Evolutionary conservation across 2,329 filamentous ascomycete genomes (phyloP), one percentile per base, ranked within the genome.

Genomic region (Microdochium bolleyi): DNA sequence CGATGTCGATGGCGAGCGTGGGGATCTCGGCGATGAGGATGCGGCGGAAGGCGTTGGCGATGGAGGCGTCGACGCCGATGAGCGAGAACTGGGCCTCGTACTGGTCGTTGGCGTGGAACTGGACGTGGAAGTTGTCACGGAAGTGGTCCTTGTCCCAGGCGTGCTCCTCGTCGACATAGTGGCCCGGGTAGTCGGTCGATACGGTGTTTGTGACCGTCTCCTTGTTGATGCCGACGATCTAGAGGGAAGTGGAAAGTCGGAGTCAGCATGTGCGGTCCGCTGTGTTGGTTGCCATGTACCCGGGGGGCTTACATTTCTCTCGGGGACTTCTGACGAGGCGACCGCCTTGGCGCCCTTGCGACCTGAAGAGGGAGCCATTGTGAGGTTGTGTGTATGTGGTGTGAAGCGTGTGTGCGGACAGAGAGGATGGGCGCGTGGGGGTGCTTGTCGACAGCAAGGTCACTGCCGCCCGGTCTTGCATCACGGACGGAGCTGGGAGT

Each of bases 31-130:
- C 82, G 69, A 99, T 87, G 63, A 97, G 80, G 63, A 97, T 97
- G 62, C 94, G 90, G 56, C 94, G 91, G 77, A 97, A 96, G 65
- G 95, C 94, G 69, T 99, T 99, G 65, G 94, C 90, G 67, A 99
- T 84, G 52, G 90, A 86, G 64, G 94, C 91, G 68, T 99, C 94
- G 62, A 96, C 74, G 61, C 92, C 92, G 62, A 96, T 80, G 58
- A 99, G 83, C 32, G 92, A 96, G 76, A 99, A 99, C 53, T 87
- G 87, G 46, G 89, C 77, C 63, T 96, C 84, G 66, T 83, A 80
- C 54, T 80, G 79, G 49, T 87, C 79, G 69, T 95, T 94, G 60
- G 88, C 79, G 79, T 97, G 90, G 68, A 96, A 95, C 59, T 88
- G 70, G 65, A 99, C 79, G 55, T 78, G 74, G 67, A 95, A 85